Base-by-base conservation (phyloP, 2,329 filamentous ascomycete species). In the Fusarium sulawesiense region DNA sequence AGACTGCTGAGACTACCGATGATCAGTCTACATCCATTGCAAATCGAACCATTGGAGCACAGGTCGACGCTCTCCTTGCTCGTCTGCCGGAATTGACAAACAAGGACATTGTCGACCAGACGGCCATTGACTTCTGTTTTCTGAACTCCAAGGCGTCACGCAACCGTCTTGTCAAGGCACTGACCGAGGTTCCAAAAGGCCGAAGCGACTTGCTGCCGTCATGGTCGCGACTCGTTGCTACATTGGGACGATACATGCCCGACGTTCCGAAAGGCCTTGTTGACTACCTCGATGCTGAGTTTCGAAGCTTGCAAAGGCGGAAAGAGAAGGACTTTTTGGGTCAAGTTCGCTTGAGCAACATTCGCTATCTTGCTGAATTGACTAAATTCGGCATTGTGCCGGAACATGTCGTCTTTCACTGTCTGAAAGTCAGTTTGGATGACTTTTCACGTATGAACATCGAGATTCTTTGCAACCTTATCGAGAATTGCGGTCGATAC, bases 391-490 rank as follows among this genome's bases (percentile, higher is more conserved):
- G 96, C 32, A 93, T 98, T 32, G 96, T 99, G 11, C 96, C 97
- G 1, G 96, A 99, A 79, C 96, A 99, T 80, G 95, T 99, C 70
- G 97, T 99, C 56, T 99, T 99, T 77, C 96, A 99, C 77, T 99
- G 96, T 78, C 89, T 99, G 74, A 99, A 98, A 80, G 95, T 99
- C 78, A 97, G 95, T 73, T 83, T 99, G 29, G 96, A 99, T 75
- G 96, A 99, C 76, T 99, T 99, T 77, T 98, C 96, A 4, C 89
- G 95, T 66, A 98, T 98, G 92, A 99, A 99, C 76, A 98, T 99
- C 69, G 97, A 99, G 79, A 98, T 99, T 74, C 95, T 99, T 69
- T 97, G 94, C 76, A 97, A 97, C 76, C 85, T 99, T 29, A 86
- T 99, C 23, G 96, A 99, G 79, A 98, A 98, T 70, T 99, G 97